Conservation (phyloP, 2,329 filamentous ascomycete species). For the Pseudogymnoascus sp. region DNA sequence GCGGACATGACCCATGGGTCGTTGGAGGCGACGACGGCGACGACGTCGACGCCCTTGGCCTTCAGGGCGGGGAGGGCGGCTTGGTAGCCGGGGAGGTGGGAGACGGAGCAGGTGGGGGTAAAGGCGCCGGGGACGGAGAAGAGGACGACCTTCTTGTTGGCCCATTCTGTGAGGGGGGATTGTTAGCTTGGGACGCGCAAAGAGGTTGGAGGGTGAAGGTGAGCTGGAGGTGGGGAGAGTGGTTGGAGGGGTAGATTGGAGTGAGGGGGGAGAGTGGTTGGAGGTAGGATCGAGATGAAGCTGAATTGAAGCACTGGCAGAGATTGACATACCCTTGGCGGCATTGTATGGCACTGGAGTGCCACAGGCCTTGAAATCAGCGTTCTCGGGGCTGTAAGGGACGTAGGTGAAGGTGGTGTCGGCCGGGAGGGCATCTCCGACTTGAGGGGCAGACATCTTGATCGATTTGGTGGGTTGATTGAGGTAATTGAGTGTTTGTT, state of each 20-base stretch:
- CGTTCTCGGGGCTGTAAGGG: slow-evolving; percentile 62
- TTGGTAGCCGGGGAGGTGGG: slow-evolving; percentile 63
- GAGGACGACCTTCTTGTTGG: slow-evolving; percentile 63
- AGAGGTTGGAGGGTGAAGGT: neutral
- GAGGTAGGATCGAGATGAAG: neutral
- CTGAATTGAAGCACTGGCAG: neutral
- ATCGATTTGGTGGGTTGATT: neutral
- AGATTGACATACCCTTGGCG: slow-evolving; percentile 51
- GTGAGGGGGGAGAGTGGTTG: neutral
- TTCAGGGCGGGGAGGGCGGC: slow-evolving; percentile 51
- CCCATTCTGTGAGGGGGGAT: slow-evolving; percentile 42
- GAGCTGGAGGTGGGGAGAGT: neutral
- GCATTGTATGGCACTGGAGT: slow-evolving; percentile 72
- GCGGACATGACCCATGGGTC: slow-evolving; percentile 66
- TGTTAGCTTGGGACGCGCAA: slow-evolving; percentile 5
- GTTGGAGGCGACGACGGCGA: slow-evolving; percentile 61
- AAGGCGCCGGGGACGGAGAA: slow-evolving; percentile 64
- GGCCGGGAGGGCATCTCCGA: slow-evolving; percentile 75
- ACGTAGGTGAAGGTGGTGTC: slow-evolving; percentile 79
- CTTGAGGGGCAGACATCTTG: slow-evolving; percentile 58
- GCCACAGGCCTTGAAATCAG: slow-evolving; percentile 67
- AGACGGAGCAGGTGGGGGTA: slow-evolving; percentile 61
- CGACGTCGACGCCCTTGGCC: slow-evolving; percentile 59
- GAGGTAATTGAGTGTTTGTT: neutral
- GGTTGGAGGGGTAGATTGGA: neutral